Conservation (phyloP, 2,329 filamentous ascomycete genomes). For the Mycosphaerella sp. region DNA sequence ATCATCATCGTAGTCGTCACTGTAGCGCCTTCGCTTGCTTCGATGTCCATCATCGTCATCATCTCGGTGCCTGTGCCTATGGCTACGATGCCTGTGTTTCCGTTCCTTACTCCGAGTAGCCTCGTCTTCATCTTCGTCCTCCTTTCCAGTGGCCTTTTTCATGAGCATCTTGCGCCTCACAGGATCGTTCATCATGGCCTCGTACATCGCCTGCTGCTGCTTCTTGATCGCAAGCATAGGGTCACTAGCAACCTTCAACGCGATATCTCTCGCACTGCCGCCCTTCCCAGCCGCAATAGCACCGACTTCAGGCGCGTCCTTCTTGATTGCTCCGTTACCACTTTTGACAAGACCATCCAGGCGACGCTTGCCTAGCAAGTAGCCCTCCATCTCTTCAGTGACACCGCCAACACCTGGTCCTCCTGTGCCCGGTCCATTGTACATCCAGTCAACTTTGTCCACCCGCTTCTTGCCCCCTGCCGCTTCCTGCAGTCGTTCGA, state of each 20-base stretch:
- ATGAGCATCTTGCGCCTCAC: conserved; percentile 62
- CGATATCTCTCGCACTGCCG: conserved; percentile 71
- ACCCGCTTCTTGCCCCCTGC: conserved; percentile 74
- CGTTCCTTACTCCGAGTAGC: conserved; percentile 26
- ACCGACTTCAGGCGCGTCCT: conserved; percentile 46
- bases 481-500: conserved; percentile 81
- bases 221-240: conserved; percentile 89
- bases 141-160: conserved; percentile 36
- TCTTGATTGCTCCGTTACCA: conserved; percentile 74
- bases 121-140: conserved; percentile 25
- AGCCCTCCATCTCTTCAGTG: conserved; percentile 85
- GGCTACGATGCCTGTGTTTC: conserved; percentile 28
- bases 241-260: conserved; percentile 81
- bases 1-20: conserved; percentile 31
- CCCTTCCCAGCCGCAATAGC: conserved; percentile 57
- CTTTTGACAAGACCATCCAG: conserved; percentile 84
- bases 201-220: conserved; percentile 55
- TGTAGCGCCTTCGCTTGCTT: conserved; percentile 31
- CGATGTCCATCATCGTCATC: conserved; percentile 30
- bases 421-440: conserved; percentile 74
- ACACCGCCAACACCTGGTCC: conserved; percentile 59
- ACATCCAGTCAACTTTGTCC: conserved; percentile 97
- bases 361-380: conserved; percentile 82
- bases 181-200: conserved; percentile 70
- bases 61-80: conserved; percentile 22